Conservation (phyloP, 2,329 filamentous ascomycete genomes). For the Neopestalotiopsis rosae region DNA sequence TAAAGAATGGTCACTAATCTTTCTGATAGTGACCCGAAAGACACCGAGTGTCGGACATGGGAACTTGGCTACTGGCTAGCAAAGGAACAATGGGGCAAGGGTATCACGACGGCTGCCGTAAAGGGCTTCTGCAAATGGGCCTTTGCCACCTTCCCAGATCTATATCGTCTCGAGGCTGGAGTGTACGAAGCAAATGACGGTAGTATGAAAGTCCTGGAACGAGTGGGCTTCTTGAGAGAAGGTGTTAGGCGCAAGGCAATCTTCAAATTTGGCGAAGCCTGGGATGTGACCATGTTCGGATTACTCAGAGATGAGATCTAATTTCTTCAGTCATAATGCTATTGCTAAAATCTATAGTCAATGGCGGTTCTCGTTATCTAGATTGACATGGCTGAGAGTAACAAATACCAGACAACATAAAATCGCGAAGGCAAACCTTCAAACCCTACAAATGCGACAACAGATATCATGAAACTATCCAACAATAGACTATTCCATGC, state of each 20-base stretch:
- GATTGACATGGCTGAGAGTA: too few relatives aligned
- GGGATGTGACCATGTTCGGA: constrained; percentile 44
- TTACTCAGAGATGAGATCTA: constrained; percentile 43
- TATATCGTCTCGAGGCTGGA: constrained; percentile 48
- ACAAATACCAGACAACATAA: too few relatives aligned
- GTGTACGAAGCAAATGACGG: constrained; percentile 44
- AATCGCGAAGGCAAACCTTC: too few relatives aligned
- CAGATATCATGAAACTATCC: too few relatives aligned
- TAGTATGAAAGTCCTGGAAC: constrained; percentile 48
- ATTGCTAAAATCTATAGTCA: not conserved
- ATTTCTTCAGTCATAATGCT: not conserved
- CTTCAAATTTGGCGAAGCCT: constrained; percentile 46
- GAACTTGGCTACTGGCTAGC: constrained; percentile 58
- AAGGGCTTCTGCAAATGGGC: constrained; percentile 47
- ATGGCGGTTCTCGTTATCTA: too few relatives aligned
- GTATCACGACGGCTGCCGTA: constrained; percentile 48
- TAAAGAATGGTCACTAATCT: not conserved
- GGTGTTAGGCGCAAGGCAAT: constrained; percentile 46
- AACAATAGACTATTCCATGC: too few relatives aligned
- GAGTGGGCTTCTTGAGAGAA: constrained; percentile 49
- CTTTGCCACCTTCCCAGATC: constrained; percentile 45
- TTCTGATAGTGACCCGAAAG: constrained; percentile 20
- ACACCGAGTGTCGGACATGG: constrained; percentile 48
- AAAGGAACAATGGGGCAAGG: constrained; percentile 49
- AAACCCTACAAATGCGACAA: too few relatives aligned